Evolutionary conservation across 108 stramenopile species (phyloP), one percentile per base, ranked within the genome.

Genomic region (Bacterosira constricta): DNA sequence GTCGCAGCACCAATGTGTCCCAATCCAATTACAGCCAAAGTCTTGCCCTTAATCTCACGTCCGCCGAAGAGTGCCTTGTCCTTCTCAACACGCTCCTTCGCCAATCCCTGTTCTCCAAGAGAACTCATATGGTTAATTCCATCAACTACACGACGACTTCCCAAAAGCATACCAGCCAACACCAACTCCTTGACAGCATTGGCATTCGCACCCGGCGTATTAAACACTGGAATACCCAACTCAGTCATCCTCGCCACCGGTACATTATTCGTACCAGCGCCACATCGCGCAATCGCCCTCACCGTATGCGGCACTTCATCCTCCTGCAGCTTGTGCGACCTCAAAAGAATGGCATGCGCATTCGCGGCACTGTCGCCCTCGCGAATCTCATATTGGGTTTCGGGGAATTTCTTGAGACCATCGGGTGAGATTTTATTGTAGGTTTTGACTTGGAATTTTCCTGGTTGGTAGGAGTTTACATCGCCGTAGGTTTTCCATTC

Each of bases 141-240:
- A 59, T 96, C 92, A 12, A 93, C 86, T 44, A 98, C 80, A 26
- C 87, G 76, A 12, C 97, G 77, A 27, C 75, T 70, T 60, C 90
- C 92, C 15, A 96, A 72, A 11, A 98, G 60, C 80, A 98, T 83
- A 21, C 91, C 93, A 41, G 91, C 91, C 25, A 98, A 49, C 15
- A 96, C 93, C 31, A 98, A 78, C 71, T 98, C 97, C 68, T 94
- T 96, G 42, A 96, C 95, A 18, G 96, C 95, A 61, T 94, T 96
- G 67, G 97, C 95, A 81, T 98, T 98, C 8, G 95, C 97, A 10
- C 97, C 97, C 8, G 97, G 97, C 0, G 97, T 98, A 71, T 98
- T 98, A 70, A 98, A 96, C 32, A 98, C 97, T 21, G 95, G 95
- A 63, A 98, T 96, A 31, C 97, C 97, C 44, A 94, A 69, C 69